Conservation (phyloP, 495 filamentous ascomycete genomes). For the Aspergillus incahuasiensis region DNA sequence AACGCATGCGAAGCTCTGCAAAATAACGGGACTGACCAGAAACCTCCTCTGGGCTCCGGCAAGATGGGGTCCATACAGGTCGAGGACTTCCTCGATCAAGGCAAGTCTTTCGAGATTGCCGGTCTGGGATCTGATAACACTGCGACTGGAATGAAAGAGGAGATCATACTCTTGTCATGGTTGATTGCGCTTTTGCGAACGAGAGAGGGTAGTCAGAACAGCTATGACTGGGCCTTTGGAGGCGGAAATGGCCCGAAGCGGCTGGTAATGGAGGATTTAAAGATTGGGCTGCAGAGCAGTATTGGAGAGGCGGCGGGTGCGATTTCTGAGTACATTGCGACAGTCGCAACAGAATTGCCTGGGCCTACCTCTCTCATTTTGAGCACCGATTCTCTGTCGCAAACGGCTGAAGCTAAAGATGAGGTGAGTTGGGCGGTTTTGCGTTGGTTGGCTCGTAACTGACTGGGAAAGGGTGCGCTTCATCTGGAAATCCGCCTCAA, state of each 20-base stretch:
- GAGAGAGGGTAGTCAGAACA: conserved; percentile 32
- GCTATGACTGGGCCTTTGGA: conserved; percentile 36
- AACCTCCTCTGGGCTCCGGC: background rate
- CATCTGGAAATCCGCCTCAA: conserved; percentile 27
- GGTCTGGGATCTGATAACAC: conserved; percentile 18
- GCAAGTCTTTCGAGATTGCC: conserved; percentile 17
- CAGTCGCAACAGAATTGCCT: background rate
- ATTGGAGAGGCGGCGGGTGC: conserved; percentile 17
- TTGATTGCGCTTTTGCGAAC: conserved; percentile 36
- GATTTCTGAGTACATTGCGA: conserved; percentile 21
- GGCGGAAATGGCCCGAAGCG: background rate
- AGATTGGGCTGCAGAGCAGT: conserved; percentile 22
- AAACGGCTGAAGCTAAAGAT: conserved; percentile 16
- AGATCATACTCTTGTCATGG: conserved; percentile 42
- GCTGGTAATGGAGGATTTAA: conserved; percentile 21
- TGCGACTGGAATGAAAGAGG: conserved; percentile 32
- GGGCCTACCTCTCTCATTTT: conserved; percentile 22
- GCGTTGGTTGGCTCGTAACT: background rate
- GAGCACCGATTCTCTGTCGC: conserved; percentile 27
- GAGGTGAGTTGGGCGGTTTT: conserved; percentile 19
- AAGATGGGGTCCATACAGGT: conserved; percentile 28
- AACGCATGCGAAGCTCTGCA: background rate
- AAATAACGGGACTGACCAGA: background rate
- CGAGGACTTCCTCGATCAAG: conserved; percentile 10
- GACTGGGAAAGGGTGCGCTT: conserved; percentile 15